Evolutionary conservation across 306 rosid genomes (phyloP).

Genomic region (Prunus campanulata): DNA sequence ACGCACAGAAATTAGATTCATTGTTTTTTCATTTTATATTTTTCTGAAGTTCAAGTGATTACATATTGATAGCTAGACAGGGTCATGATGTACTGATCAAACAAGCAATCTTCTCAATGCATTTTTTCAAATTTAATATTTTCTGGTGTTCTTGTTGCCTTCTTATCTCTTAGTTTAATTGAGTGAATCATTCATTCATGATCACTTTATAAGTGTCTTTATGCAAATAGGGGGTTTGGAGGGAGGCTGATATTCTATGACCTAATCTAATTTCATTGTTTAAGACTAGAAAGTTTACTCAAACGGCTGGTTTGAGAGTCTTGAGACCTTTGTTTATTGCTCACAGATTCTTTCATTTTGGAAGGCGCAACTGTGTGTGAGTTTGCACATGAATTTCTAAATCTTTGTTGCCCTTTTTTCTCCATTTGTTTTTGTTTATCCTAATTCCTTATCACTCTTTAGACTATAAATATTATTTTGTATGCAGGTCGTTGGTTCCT

Average conservation of each 20-base stretch:
- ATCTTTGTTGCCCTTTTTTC: background rate
- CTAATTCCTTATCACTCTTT: slow-evolving; percentile 11
- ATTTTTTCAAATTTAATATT: background rate
- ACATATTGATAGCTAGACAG: slow-evolving; percentile 3
- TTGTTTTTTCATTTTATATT: background rate
- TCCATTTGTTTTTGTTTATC: background rate
- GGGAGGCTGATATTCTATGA: background rate
- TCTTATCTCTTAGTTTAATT: background rate
- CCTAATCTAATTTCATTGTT: background rate
- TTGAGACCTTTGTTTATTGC: background rate
- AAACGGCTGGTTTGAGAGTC: background rate
- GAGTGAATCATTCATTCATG: background rate
- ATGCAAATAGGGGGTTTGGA: background rate
- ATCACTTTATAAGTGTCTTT: background rate
- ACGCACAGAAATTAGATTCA: slow-evolving; percentile 19
- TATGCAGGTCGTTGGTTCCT: background rate
- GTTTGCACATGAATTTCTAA: background rate
- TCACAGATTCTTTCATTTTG: background rate
- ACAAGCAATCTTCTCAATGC: slow-evolving; percentile 1
- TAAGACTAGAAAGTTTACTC: background rate
- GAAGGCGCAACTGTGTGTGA: background rate
- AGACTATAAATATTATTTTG: background rate
- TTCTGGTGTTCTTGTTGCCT: background rate
- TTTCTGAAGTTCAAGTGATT: slow-evolving; percentile 1
- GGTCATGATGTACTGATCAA: slow-evolving; percentile 4